Base-by-base conservation (phyloP, 202 grass and related monocot species). In the Panicum hallii region DNA sequence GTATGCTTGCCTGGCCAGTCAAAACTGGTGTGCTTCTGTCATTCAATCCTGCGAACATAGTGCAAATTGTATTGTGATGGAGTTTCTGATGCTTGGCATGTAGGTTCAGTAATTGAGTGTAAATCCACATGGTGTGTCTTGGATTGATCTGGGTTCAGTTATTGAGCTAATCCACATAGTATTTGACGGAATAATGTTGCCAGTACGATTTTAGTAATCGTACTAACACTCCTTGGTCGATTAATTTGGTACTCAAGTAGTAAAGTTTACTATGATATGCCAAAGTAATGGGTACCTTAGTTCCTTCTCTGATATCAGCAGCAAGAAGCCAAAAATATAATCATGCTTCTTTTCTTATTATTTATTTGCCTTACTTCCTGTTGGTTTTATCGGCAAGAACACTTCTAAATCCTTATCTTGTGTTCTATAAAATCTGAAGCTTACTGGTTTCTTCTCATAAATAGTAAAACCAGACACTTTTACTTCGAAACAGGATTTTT, bases 71-170 rank as follows among this genome's bases (percentile, higher is more conserved):
- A 8, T 20, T 74, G 72, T 40, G 30, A 74, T 74, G 16, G 52
- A 75, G 11, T 2, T 75, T 57, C 34, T 87, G 19, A 60, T 67
- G 44, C 62, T 13, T 61, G 17, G 15, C 68, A 41, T 89, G 38
- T 84, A 32, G 17, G 23, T 83, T 73, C 19, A 78, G 0, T 17
- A 55, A 68, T 56, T 77, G 20, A 78, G 16, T 23, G 42, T 52
- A 48, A 19, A 43, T n/a, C 17, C 0, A 43, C 9, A n/a, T n/a
- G n/a, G 36, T n/a, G 42, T 75, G 0, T 36, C 20, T 38, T 65
- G 64, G 64, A 67, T 64, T 64, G 12, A 64, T 64, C 15, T 64
- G 30, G 26, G 13, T 75, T 58, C 38, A 75, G 11, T 43, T 2
- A 4, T 55, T 74, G 48, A 41, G n/a, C 34, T 22, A 56, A 41